These are phyloP conservation scores for Eutypella sp. DNA, from an alignment of 2,329 filamentous ascomycete genomes.

Conservation along the genomic window DNA sequence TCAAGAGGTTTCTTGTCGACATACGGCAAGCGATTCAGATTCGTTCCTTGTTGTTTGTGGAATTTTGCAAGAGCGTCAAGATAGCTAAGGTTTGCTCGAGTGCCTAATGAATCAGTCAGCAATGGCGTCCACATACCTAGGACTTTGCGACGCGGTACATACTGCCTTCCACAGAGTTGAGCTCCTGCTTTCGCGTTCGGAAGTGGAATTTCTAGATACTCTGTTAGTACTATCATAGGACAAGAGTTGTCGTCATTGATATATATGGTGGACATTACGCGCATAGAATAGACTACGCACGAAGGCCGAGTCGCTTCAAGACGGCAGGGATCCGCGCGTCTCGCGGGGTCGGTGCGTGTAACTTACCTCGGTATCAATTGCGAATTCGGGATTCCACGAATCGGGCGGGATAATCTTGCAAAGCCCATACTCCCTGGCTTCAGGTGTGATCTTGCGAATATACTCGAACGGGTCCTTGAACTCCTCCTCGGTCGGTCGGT, in stretches of 20 bases:
- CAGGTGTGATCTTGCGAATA: conserved; percentile 83
- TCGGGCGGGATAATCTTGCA: conserved; percentile 95
- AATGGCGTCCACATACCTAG: conserved; percentile 4
- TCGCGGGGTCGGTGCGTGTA: not conserved
- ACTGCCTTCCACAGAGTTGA: conserved; percentile 99
- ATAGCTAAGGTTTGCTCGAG: conserved; percentile 91
- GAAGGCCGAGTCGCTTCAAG: too few species aligned
- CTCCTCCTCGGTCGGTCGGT: conserved; percentile 84
- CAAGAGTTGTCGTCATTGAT: not conserved
- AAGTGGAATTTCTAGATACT: conserved; percentile 82
- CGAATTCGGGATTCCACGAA: conserved; percentile 89
- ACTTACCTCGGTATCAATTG: conserved; percentile 91
- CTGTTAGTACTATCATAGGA: conserved; percentile 9
- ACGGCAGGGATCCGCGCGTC: too few species aligned
- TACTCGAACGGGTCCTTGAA: conserved; percentile 94
- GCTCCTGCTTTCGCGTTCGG: conserved; percentile 87
- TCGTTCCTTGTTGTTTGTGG: conserved; percentile 93
- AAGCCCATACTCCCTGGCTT: conserved; percentile 83
- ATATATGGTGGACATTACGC: not conserved
- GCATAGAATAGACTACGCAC: too few species aligned
- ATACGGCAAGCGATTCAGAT: conserved; percentile 88
- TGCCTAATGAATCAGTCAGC: conserved; percentile 51
- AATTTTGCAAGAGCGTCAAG: conserved; percentile 93
- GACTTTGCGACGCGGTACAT: too few species aligned
- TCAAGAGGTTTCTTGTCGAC: conserved; percentile 97